phyloP scores from a whole-genome alignment of 1,139 yeast genomes.

The Geotrichum candidum region DNA sequence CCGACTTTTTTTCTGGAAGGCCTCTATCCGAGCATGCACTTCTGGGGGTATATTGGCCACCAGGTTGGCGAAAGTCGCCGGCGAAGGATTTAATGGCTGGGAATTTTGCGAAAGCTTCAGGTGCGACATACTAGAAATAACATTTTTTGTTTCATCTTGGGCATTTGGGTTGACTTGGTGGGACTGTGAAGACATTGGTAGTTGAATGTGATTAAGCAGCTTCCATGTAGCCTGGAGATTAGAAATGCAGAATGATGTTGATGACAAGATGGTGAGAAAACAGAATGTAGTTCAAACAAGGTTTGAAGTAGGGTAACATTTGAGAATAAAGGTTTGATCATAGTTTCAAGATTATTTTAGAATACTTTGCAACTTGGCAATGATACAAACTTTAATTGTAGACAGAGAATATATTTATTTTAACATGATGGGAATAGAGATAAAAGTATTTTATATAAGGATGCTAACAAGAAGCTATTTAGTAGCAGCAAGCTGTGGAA shows the following conservation, averaged over 20 bases:
- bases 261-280: neutral
- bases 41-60: conserved; percentile 45
- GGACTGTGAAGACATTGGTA: neutral
- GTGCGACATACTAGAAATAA: conserved; percentile 1
- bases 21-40: conserved; percentile 67
- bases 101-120: conserved; percentile 5
- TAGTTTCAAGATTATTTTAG: too few relatives aligned
- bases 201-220: neutral
- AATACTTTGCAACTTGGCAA: too few relatives aligned
- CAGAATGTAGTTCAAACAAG: neutral
- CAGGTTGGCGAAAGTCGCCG: conserved; percentile 17
- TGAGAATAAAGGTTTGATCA: too few relatives aligned
- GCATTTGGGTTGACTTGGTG: neutral
- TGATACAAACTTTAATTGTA: too few relatives aligned
- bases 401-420: too few relatives aligned
- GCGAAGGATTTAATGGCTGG: conserved; percentile 14
- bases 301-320: too few relatives aligned
- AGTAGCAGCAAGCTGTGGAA: too few relatives aligned
- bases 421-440: too few relatives aligned
- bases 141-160: neutral
- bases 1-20: conserved; percentile 45
- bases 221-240: neutral
- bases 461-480: too few relatives aligned
- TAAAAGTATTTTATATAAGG: too few relatives aligned
- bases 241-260: neutral